Evolutionary conservation across 2,329 filamentous ascomycete species (phyloP).

Genomic region (Fusarium mexicanum): DNA sequence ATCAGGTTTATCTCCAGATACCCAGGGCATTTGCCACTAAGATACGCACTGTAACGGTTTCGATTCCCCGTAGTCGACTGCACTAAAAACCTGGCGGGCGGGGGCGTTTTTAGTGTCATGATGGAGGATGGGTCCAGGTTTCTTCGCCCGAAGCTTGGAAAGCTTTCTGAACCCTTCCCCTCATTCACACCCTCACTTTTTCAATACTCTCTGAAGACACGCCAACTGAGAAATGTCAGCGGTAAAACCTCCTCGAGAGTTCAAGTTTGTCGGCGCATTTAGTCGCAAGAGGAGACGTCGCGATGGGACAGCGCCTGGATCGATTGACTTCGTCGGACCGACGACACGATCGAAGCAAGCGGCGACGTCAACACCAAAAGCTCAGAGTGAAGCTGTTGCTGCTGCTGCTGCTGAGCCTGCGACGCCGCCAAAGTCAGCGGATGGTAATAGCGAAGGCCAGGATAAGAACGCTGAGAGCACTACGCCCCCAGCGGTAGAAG

Average conservation of each 20-base stretch:
- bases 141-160: background rate
- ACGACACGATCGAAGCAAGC: background rate
- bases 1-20: background rate
- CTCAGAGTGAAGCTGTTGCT: background rate
- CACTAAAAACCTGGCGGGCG: background rate
- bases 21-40: background rate
- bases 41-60: background rate
- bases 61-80: background rate
- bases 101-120: background rate
- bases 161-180: background rate
- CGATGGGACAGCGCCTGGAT: background rate
- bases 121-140: background rate
- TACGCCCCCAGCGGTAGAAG: background rate
- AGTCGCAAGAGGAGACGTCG: background rate
- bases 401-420: background rate
- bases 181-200: background rate
- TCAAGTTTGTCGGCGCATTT: background rate
- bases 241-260: background rate
- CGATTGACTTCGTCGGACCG: background rate
- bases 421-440: background rate
- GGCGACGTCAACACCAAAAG: background rate
- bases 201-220: no score
- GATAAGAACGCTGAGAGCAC: rapidly evolving
- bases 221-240: background rate
- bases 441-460: background rate